Conservation (phyloP, 208 protist genomes). For the Trypanosoma melophagium region DNA sequence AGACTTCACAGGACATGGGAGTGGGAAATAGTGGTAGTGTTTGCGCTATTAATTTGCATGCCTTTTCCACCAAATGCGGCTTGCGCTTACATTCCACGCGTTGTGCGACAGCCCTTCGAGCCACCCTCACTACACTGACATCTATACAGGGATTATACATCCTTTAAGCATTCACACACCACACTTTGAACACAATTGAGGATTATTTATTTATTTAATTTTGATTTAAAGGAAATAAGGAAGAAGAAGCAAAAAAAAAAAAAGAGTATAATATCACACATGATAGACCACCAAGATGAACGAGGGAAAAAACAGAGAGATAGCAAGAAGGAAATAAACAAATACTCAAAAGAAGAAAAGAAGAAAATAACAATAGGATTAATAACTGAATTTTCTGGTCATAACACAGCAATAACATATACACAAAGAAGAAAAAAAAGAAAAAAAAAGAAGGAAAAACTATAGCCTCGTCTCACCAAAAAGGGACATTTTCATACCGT, state of each 20-base stretch:
- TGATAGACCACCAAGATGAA: not conserved
- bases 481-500: constrained; percentile 18
- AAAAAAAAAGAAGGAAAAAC: not conserved
- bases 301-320: not conserved
- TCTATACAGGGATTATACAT: constrained; percentile 3
- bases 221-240: not conserved
- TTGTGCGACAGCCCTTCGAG: not conserved
- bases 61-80: not conserved
- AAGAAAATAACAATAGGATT: not conserved
- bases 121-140: not conserved
- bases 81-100: not conserved
- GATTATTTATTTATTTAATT: no score
- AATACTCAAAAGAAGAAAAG: not conserved
- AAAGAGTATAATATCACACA: not conserved
- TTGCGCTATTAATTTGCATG: not conserved
- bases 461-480: constrained; percentile 16
- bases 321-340: not conserved
- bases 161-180: constrained; percentile 2
- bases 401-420: no score
- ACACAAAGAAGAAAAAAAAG: constrained; percentile 4
- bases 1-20: constrained; percentile 9
- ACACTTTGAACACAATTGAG: no score
- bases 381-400: no score
- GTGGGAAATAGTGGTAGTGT: not conserved
- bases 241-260: not conserved